A percentile compares a stretch with the other conserved stretches of the same genome.
These are phyloP conservation scores for Melastoma candidum DNA, from an alignment of 441 rosid genomes.

Conservation along the genomic window DNA sequence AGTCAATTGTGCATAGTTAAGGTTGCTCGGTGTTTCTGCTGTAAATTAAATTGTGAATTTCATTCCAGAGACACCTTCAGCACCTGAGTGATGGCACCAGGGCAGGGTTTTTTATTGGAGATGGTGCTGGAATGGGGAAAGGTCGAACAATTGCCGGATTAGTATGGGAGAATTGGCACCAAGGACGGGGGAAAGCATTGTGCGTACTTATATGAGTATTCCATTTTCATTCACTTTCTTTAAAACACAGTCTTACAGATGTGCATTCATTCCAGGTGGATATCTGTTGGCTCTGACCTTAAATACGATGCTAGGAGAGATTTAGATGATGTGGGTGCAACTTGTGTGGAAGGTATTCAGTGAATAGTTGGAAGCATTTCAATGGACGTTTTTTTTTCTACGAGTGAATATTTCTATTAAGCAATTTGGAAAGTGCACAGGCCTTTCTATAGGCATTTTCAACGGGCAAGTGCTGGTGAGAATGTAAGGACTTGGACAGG, in stretches of 20 bases:
- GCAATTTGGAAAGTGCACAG: too few relatives aligned
- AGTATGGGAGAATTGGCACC: constrained; percentile 96
- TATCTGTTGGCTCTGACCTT: constrained; percentile 96
- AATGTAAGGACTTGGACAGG: too few relatives aligned
- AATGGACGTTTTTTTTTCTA: background rate
- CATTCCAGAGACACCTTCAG: constrained; percentile 81
- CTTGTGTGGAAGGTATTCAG: constrained; percentile 56
- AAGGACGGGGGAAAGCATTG: constrained; percentile 76
- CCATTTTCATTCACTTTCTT: constrained; percentile 6
- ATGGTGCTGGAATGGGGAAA: constrained; percentile 99
- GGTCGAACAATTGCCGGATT: constrained; percentile 97
- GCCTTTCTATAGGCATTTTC: too few relatives aligned
- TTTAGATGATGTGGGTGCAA: constrained; percentile 93
- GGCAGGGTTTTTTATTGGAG: constrained; percentile 97
- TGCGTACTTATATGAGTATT: constrained; percentile 30
- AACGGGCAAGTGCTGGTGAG: too few relatives aligned
- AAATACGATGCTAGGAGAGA: constrained; percentile 97
- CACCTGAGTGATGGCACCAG: constrained; percentile 78
- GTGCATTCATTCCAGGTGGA: constrained; percentile 66
- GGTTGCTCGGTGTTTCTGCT: too few relatives aligned
- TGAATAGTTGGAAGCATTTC: background rate
- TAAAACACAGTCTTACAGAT: constrained; percentile 13
- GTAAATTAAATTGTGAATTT: constrained; percentile 12
- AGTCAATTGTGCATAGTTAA: too few relatives aligned
- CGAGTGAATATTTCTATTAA: background rate